A percentile compares a stretch with the other conserved stretches of the same genome.
phyloP scores from a whole-genome alignment of 441 rosid genomes.

The Eugenia klotzschiana region DNA sequence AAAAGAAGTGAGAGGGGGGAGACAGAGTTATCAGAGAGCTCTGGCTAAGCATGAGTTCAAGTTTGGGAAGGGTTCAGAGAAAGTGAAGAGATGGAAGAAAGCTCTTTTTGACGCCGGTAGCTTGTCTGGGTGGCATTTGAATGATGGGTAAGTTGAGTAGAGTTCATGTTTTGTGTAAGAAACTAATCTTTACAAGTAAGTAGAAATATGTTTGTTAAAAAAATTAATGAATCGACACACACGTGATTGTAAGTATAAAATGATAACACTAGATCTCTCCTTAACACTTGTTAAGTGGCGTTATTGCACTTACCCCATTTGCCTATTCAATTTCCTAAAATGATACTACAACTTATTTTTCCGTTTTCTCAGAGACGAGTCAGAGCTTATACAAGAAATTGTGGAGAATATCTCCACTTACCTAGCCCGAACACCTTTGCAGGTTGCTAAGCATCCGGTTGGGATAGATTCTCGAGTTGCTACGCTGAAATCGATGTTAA shows the following conservation, averaged over 20 bases:
- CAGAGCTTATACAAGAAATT: not conserved
- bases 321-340: not conserved
- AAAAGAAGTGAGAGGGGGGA: not conserved
- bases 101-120: not conserved
- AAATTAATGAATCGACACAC: too few relatives aligned
- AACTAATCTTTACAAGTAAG: not conserved
- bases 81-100: not conserved
- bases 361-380: not conserved
- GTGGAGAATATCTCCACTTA: rapidly evolving
- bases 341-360: not conserved
- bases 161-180: not conserved
- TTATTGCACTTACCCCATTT: not conserved
- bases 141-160: not conserved
- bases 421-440: not conserved
- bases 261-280: too few relatives aligned
- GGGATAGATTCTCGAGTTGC: not conserved
- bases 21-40: too few relatives aligned
- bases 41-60: not conserved
- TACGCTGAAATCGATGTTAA: not conserved
- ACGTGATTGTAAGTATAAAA: too few relatives aligned
- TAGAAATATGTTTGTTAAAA: too few relatives aligned
- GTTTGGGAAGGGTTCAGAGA: not conserved
- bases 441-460: not conserved
- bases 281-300: not conserved
- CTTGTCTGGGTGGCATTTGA: not conserved